Conservation (phyloP, 805 yeast genomes). For the Cyberlindnera misumaiensis region DNA sequence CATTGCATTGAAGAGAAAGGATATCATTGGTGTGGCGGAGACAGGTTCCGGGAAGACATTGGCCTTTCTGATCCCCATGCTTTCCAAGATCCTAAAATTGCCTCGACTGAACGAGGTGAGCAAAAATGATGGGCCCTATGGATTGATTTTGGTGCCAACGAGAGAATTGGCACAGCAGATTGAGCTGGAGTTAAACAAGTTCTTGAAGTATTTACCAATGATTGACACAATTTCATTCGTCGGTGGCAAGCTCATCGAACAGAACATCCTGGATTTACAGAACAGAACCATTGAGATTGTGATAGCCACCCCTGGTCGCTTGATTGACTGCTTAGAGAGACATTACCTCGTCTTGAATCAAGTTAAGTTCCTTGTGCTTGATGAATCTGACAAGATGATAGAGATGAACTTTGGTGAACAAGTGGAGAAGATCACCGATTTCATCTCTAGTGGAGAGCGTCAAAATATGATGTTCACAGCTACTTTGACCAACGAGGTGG, state of each 20-base stretch:
- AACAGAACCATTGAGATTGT: constrained; percentile 37
- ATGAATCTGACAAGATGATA: constrained; percentile 95
- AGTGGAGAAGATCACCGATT: constrained; percentile 50
- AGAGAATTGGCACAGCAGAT: constrained; percentile 92
- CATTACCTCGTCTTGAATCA: constrained; percentile 53
- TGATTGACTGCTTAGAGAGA: constrained; percentile 72
- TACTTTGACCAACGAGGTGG: constrained; percentile 75
- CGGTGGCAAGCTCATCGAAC: constrained; percentile 86
- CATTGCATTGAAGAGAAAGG: constrained; percentile 48
- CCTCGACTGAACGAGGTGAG: constrained; percentile 41
- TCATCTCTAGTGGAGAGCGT: constrained; percentile 41
- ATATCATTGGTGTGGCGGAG: constrained; percentile 85
- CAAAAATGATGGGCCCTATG: constrained; percentile 60
- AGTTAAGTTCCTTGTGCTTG: constrained; percentile 68
- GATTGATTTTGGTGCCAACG: constrained; percentile 81
- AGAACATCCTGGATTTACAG: constrained; percentile 51
- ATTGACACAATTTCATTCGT: constrained; percentile 59
- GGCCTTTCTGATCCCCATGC: constrained; percentile 70
- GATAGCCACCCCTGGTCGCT: constrained; percentile 92
- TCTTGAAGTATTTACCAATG: constrained; percentile 34
- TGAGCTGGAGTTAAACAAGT: constrained; percentile 53
- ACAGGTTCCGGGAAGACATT: constrained; percentile 96
- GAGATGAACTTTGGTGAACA: constrained; percentile 91
- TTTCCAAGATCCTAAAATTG: constrained; percentile 43
- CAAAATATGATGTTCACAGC: constrained; percentile 93